A percentile compares a stretch with the other conserved stretches of the same genome.
Evolutionary conservation across 148 eudicot species (phyloP).

Genomic region (Vaccinium macrocarpon): DNA sequence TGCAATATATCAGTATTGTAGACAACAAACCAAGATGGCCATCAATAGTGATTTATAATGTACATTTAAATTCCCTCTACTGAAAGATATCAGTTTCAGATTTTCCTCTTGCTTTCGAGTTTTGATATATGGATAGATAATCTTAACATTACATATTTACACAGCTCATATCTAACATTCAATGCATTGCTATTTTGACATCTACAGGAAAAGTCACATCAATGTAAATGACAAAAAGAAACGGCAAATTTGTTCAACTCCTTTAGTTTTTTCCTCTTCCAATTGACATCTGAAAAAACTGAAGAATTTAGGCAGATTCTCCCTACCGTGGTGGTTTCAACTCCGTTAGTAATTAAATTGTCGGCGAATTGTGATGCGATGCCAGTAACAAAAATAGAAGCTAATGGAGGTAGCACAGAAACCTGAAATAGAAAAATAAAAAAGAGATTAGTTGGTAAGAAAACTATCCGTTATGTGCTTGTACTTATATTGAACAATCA

Average conservation of each 20-base stretch:
- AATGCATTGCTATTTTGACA: neutral
- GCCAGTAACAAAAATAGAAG: conserved; percentile 76
- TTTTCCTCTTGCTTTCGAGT: neutral
- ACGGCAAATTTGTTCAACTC: neutral
- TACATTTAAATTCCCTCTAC: neutral
- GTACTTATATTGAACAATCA: neutral
- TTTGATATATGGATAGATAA: neutral
- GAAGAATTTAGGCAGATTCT: neutral
- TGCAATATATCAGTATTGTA: neutral
- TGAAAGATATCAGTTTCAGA: neutral
- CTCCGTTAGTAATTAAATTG: conserved; percentile 67
- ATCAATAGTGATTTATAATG: neutral
- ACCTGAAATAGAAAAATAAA: conserved; percentile 43
- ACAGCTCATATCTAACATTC: neutral
- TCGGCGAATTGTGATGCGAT: conserved; percentile 92
- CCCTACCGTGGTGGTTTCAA: conserved; percentile 78
- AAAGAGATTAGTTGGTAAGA: neutral
- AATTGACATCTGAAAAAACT: neutral
- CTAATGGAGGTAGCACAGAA: conserved; percentile 91
- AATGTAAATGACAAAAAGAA: neutral
- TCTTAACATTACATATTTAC: neutral
- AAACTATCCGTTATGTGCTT: neutral
- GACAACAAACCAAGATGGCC: neutral
- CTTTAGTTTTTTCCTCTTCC: neutral
- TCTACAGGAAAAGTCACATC: neutral